These are phyloP conservation scores for Linderina pennispora DNA, from an alignment of 192 early-diverging fungal genomes.

Conservation along the genomic window DNA sequence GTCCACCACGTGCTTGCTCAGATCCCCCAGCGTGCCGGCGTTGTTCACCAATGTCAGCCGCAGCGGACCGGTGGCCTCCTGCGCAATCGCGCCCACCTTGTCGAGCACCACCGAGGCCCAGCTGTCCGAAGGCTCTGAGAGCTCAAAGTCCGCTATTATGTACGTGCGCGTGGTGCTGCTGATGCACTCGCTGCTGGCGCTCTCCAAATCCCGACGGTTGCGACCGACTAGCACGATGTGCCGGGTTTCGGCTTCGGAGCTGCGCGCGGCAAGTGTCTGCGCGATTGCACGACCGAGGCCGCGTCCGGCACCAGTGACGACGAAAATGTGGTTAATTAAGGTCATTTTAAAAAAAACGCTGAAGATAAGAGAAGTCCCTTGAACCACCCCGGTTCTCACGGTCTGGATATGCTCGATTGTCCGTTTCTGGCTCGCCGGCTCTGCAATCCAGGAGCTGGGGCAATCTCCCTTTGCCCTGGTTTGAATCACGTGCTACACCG, in stretches of 20 bases:
- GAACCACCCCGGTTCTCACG: no score
- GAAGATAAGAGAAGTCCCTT: no score
- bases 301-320: slow-evolving; percentile 63
- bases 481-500: no score
- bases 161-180: slow-evolving; percentile 10
- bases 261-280: slow-evolving; percentile 24
- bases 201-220: slow-evolving; percentile 20
- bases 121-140: background rate
- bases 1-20: slow-evolving; percentile 53
- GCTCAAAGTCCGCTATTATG: slow-evolving; percentile 14
- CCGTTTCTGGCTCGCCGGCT: no score
- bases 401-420: no score
- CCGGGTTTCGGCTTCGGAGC: slow-evolving; percentile 15
- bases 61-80: slow-evolving; percentile 11
- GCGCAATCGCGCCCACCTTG: background rate
- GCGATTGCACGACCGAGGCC: slow-evolving; percentile 59
- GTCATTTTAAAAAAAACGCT: slow-evolving; percentile 2
- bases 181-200: slow-evolving; percentile 9
- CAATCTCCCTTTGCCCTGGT: background rate
- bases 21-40: slow-evolving; percentile 66
- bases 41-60: slow-evolving; percentile 62
- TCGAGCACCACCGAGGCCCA: slow-evolving; percentile 3
- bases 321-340: slow-evolving; percentile 12
- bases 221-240: slow-evolving; percentile 60
- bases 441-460: no score